These are phyloP conservation scores for Sporobolomyces roseus DNA, from an alignment of 768 basidiomycete genomes.

Conservation along the genomic window DNA sequence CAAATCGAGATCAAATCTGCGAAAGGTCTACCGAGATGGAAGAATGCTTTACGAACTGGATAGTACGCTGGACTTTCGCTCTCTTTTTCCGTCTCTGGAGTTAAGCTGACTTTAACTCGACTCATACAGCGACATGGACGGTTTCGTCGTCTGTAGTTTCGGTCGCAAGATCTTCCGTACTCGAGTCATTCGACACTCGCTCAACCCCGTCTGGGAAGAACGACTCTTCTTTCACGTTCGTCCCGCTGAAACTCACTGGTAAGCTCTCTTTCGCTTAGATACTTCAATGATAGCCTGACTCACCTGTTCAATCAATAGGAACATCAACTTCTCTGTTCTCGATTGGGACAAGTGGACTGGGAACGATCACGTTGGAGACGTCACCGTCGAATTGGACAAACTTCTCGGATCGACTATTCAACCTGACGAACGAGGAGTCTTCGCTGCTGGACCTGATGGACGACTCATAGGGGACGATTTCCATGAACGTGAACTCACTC, in stretches of 20 bases:
- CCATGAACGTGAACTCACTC: constrained; percentile 64
- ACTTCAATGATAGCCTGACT: not conserved
- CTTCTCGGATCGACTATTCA: constrained; percentile 66
- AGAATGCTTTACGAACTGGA: constrained; percentile 55
- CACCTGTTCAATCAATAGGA: constrained; percentile 5
- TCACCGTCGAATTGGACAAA: constrained; percentile 64
- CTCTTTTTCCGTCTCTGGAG: not conserved
- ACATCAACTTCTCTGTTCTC: constrained; percentile 68
- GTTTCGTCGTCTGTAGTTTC: constrained; percentile 91
- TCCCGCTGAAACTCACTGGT: constrained; percentile 72
- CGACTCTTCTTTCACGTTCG: constrained; percentile 93
- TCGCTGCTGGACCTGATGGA: constrained; percentile 57
- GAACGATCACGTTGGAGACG: constrained; percentile 85
- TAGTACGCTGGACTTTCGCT: constrained; percentile 11
- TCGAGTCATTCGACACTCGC: constrained; percentile 76
- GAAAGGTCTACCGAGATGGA: constrained; percentile 74
- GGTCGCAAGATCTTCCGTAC: constrained; percentile 85
- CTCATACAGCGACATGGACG: constrained; percentile 86
- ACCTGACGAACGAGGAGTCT: constrained; percentile 56
- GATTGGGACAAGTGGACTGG: constrained; percentile 87
- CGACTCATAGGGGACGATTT: constrained; percentile 57
- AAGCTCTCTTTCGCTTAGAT: constrained; percentile 37
- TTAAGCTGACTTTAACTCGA: constrained; percentile 47
- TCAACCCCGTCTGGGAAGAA: constrained; percentile 89
- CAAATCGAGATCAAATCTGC: constrained; percentile 86